Evolutionary conservation across 108 stramenopile species (phyloP).

Genomic region (Mayamaea pseudoterrestris): DNA sequence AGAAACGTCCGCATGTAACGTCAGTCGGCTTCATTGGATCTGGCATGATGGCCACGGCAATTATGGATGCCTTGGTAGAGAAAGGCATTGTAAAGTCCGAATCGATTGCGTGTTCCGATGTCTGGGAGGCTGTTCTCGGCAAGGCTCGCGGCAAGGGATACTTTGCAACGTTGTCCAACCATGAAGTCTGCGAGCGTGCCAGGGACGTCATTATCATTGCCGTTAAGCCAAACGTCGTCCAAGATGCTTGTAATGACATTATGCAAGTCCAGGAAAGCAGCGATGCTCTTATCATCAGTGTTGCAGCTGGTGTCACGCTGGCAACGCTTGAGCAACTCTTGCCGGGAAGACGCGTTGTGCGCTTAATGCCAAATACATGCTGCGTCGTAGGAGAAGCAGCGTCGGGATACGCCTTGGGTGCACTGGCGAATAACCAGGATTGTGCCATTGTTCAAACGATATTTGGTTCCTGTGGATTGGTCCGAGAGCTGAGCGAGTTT

Average conservation of each 20-base stretch:
- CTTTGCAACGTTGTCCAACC: slow-evolving; percentile 39
- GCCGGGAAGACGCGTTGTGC: slow-evolving; percentile 59
- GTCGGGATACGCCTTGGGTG: slow-evolving; percentile 65
- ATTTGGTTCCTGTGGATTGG: slow-evolving; percentile 68
- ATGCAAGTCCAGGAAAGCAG: slow-evolving; percentile 8
- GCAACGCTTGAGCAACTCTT: slow-evolving; percentile 44
- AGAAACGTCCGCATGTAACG: neutral
- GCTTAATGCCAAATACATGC: slow-evolving; percentile 95
- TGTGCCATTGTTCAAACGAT: slow-evolving; percentile 50
- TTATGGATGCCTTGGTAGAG: slow-evolving; percentile 28
- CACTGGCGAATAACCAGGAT: slow-evolving; percentile 55
- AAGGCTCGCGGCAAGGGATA: slow-evolving; percentile 46
- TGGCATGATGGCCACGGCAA: slow-evolving; percentile 77
- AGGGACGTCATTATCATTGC: slow-evolving; percentile 64
- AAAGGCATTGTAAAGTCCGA: slow-evolving; percentile 22
- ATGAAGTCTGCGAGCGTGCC: slow-evolving; percentile 35
- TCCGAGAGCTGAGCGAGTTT: slow-evolving; percentile 68
- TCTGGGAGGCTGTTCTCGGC: slow-evolving; percentile 39
- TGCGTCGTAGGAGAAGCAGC: slow-evolving; percentile 85
- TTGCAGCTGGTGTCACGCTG: slow-evolving; percentile 83
- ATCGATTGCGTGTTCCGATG: slow-evolving; percentile 51
- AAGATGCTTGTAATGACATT: slow-evolving; percentile 45
- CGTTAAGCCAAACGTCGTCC: slow-evolving; percentile 60
- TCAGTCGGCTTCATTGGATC: slow-evolving; percentile 71
- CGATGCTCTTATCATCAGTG: slow-evolving; percentile 48